phyloP scores from a whole-genome alignment of 2,329 filamentous ascomycete species.

The Alternaria ventricosa region DNA sequence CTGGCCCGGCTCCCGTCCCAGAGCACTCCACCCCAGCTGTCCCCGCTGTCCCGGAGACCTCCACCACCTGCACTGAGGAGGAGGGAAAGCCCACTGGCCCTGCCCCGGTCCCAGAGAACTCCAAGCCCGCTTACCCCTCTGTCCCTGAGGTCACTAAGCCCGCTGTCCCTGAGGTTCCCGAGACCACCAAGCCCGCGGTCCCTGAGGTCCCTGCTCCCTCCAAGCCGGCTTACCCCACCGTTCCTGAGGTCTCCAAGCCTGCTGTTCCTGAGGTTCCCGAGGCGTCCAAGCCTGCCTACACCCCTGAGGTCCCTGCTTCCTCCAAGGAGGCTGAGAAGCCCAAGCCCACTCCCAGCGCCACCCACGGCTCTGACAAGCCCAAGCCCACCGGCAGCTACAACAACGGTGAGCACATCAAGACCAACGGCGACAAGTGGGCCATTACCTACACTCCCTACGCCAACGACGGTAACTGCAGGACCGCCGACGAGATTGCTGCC shows the following conservation, averaged over 20 bases:
- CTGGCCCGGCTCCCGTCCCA: slow-evolving; percentile 1
- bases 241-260: slow-evolving; percentile 1
- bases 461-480: slow-evolving; percentile 52
- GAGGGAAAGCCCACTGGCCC: slow-evolving; percentile 5
- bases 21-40: slow-evolving; percentile 1
- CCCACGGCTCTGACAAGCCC: slow-evolving; percentile 32
- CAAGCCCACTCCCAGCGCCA: slow-evolving; percentile 29
- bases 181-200: background rate
- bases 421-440: slow-evolving; percentile 56
- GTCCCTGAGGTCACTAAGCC: slow-evolving; percentile 18
- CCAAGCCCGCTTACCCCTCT: slow-evolving; percentile 3
- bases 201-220: slow-evolving; percentile 6
- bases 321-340: slow-evolving; percentile 15
- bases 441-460: slow-evolving; percentile 59
- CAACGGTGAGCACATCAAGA: slow-evolving; percentile 38
- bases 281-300: background rate
- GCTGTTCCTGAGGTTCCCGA: background rate
- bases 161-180: slow-evolving; percentile 1
- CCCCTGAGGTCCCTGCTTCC: background rate
- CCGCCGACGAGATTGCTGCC: slow-evolving; percentile 44
- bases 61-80: slow-evolving; percentile 9
- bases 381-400: slow-evolving; percentile 38
- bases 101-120: slow-evolving; percentile 6
- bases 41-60: slow-evolving; percentile 5
- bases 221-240: slow-evolving; percentile 18